Base-by-base conservation (phyloP, 306 rosid genomes). In the Spatholobus suberectus region DNA sequence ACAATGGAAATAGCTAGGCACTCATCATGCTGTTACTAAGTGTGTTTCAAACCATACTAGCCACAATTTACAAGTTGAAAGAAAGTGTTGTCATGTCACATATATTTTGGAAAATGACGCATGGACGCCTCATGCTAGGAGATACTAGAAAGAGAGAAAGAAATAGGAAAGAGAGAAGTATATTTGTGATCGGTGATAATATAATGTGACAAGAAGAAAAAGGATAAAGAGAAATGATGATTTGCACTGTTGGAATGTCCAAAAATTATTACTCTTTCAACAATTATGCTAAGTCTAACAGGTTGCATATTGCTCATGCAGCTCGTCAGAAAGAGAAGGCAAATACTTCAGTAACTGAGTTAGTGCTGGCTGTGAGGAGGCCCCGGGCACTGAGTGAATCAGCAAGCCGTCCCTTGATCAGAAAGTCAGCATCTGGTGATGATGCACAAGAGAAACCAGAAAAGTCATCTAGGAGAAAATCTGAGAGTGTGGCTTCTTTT, bases 261-360 rank as follows among this genome's bases (percentile, higher is more conserved):
- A n/a, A n/a, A n/a, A n/a, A n/a, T n/a, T n/a, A n/a, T n/a, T n/a
- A n/a, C n/a, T n/a, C n/a, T n/a, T n/a, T n/a, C n/a, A n/a, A n/a
- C n/a, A n/a, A n/a, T n/a, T n/a, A n/a, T n/a, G n/a, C n/a, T n/a
- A n/a, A n/a, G n/a, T n/a, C 23, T 17, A 38, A 67, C 4, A 67
- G 29, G n/a, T 67, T 67, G 49, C 40, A 0, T 62, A 20, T 65
- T 23, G 17, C 3, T 49, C 9, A 20, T 82, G 87, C 89, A 96
- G 99, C 98, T 78, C 97, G 99, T 73, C 90, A 93, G 85, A 92
- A 93, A 79, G 99, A 96, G 75, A 86, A 78, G 82, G 99, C 99
- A 43, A 77, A 79, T 29, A 78, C 84, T 70, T 69, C 97, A 58
- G 98, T 92, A 4, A 32, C 82, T 47, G 99, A 96, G 77, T 87